Percentiles rank a stretch among this genome's conserved stretches.
These are phyloP conservation scores for Pontederia paniculata DNA, from an alignment of 176 grass and related monocot genomes.

Conservation along the genomic window DNA sequence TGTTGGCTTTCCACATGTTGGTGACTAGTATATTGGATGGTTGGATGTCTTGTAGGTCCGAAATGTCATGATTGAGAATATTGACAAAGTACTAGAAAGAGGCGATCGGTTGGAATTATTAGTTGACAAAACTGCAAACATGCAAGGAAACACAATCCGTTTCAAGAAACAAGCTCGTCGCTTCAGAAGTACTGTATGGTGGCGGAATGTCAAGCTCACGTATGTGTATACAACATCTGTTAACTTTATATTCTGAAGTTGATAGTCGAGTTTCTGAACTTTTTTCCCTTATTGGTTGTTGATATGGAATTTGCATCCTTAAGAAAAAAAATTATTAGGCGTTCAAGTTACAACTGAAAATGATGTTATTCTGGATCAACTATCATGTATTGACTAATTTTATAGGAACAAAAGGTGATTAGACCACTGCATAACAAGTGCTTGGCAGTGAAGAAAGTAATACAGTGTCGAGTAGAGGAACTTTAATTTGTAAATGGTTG, in stretches of 20 bases:
- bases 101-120: conserved; percentile 82
- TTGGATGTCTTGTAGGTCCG: conserved; percentile 46
- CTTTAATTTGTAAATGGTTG: too few species aligned
- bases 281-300: too few species aligned
- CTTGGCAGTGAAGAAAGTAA: too few species aligned
- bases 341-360: too few species aligned
- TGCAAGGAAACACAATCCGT: conserved; percentile 90
- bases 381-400: too few species aligned
- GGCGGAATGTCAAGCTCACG: conserved; percentile 90
- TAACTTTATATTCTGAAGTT: conserved; percentile 6
- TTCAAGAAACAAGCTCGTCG: conserved; percentile 91
- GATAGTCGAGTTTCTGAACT: too few species aligned
- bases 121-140: conserved; percentile 81
- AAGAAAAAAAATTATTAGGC: too few species aligned
- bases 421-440: too few species aligned
- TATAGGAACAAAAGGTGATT: too few species aligned
- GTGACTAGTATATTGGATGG: not conserved
- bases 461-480: too few species aligned
- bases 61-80: conserved; percentile 97
- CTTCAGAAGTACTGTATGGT: conserved; percentile 72
- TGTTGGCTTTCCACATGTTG: not conserved
- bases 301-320: too few species aligned
- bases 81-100: conserved; percentile 97
- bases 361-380: too few species aligned
- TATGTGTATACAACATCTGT: conserved; percentile 25